phyloP scores from a whole-genome alignment of 2,329 filamentous ascomycete genomes.

The Epichloe hybrida region DNA sequence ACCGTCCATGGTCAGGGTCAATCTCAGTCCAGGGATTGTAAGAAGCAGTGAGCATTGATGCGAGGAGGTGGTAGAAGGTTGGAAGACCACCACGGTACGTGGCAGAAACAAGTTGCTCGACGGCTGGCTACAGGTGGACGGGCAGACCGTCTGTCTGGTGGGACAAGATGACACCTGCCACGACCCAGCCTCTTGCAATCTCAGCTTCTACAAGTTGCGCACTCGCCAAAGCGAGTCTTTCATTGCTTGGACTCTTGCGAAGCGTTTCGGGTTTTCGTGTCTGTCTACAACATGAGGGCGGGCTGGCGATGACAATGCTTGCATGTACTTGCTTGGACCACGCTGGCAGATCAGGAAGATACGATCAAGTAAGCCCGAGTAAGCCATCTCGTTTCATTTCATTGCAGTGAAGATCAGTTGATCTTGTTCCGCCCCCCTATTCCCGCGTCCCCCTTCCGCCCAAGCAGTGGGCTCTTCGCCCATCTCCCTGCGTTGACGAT shows the following conservation, averaged over 20 bases:
- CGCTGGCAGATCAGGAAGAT: neutral
- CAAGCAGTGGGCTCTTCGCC: too few species aligned
- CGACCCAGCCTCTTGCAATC: neutral
- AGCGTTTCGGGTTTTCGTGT: neutral
- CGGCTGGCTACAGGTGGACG: slow-evolving; percentile 3
- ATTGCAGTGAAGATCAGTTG: too few species aligned
- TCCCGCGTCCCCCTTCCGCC: too few species aligned
- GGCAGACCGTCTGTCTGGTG: neutral
- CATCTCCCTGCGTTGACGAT: neutral
- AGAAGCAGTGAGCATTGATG: neutral
- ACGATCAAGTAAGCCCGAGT: neutral
- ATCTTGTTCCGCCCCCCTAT: too few species aligned
- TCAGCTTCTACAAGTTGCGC: neutral
- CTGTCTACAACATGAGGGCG: too few species aligned
- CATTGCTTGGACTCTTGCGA: neutral
- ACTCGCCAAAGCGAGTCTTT: neutral
- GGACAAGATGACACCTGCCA: neutral
- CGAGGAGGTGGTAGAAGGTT: neutral
- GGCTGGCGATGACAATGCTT: too few species aligned
- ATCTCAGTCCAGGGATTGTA: neutral
- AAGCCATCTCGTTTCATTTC: too few species aligned
- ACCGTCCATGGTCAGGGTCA: too few species aligned
- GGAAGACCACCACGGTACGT: neutral
- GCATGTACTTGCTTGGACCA: neutral
- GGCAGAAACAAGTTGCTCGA: neutral